Evolutionary conservation across 345 rosid genomes (phyloP), one percentile per base, ranked within the genome.

Genomic region (Barbarea vulgaris): DNA sequence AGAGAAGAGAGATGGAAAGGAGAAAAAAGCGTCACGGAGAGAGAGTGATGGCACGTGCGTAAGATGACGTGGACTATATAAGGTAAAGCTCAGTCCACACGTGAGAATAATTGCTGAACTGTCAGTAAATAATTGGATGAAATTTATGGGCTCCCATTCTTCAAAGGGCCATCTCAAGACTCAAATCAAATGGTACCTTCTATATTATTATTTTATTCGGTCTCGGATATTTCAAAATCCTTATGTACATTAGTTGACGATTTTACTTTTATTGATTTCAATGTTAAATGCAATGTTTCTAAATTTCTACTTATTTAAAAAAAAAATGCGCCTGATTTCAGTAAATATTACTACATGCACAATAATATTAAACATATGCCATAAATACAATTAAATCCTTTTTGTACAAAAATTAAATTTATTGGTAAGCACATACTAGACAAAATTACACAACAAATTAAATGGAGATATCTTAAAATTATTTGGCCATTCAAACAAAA

Each of bases 11-110:
- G 48, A 19, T 42, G 8, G 11, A 25, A 22, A 22, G 30, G 25
- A 22, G 61, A 9, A 72, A 72, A 71, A 60, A 61, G 69, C 51
- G 68, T 72, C 76, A 72, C 69, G 76, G 75, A 59, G 55, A 5
- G 59, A 57, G 62, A 64, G 56, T 17, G 37, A 42, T 55, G 48
- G 57, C 77, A 74, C 77, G 72, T 64, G 77, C 37, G 28, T 2
- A 55, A 31, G 46, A 34, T 44, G 72, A 65, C 65, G 65, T 64
- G 77, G 60, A 63, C 50, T 28, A 17, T 13, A 42, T 15, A 17
- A n/a, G 5, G 10, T 61, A 3, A 63, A 41, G 17, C 9, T n/a
- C 9, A 46, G 21, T 44, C 9, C 39, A 34, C 64, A 74, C 66
- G 72, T 74, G 78, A n/a, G 78, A 74, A 44, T 42, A 11, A 61